These are phyloP conservation scores for Azolla pinnata DNA, from an alignment of 75 land plant species.

Conservation along the genomic window DNA sequence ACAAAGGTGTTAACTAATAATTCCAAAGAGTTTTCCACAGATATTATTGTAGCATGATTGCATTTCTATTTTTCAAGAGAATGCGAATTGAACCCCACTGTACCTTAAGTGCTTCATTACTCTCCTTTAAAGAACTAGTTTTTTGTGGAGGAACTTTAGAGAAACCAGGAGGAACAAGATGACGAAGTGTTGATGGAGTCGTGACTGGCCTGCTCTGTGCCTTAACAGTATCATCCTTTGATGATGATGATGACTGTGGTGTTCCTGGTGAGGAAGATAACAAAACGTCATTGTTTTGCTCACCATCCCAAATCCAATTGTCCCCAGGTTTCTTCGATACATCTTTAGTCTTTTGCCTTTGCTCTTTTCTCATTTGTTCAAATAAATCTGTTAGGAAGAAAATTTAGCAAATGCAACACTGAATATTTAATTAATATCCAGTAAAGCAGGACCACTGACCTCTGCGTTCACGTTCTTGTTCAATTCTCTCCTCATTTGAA, in stretches of 20 bases:
- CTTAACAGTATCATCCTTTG: background rate
- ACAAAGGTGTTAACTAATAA: too few relatives aligned
- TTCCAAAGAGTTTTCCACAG: too few relatives aligned
- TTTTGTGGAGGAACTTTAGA: slow-evolving; percentile 14
- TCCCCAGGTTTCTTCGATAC: slow-evolving; percentile 16
- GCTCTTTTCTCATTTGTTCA: slow-evolving; percentile 84
- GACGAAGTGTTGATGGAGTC: slow-evolving; percentile 18
- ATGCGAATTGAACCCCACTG: too few relatives aligned
- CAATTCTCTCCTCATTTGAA: slow-evolving; percentile 65
- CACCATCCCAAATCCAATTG: slow-evolving; percentile 17
- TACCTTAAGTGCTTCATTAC: background rate
- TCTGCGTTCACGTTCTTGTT: slow-evolving; percentile 85
- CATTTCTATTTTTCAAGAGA: too few relatives aligned
- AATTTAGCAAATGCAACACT: background rate
- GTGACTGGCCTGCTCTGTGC: background rate
- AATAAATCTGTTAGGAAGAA: slow-evolving; percentile 48
- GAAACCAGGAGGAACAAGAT: slow-evolving; percentile 26
- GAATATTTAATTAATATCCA: background rate
- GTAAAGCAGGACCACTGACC: slow-evolving; percentile 29
- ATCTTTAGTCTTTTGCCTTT: slow-evolving; percentile 31
- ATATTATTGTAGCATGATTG: too few relatives aligned
- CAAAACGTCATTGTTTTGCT: background rate
- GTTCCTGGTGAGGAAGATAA: slow-evolving; percentile 11
- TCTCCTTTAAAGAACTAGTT: background rate
- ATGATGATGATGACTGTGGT: background rate